phyloP scores from a whole-genome alignment of 2,329 filamentous ascomycete genomes.

The Saccharata proteae region DNA sequence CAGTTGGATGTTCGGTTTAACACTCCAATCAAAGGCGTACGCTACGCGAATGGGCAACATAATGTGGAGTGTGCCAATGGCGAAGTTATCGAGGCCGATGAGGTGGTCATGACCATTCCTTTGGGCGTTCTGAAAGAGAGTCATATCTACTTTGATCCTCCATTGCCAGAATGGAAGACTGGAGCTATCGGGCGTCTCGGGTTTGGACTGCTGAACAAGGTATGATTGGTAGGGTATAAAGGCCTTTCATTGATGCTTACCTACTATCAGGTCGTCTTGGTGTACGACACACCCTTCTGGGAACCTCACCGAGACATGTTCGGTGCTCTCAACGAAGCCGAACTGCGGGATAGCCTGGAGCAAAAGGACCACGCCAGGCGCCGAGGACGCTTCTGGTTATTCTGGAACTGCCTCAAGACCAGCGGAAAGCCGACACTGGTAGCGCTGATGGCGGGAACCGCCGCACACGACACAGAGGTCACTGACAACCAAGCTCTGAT shows the following conservation, averaged over 20 bases:
- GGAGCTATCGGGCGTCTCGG: conserved; percentile 73
- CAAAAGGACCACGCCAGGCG: conserved; percentile 68
- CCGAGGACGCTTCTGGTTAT: conserved; percentile 90
- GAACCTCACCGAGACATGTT: conserved; percentile 85
- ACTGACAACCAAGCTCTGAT: conserved; percentile 65
- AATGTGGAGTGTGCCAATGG: conserved; percentile 60
- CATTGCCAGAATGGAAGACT: conserved; percentile 76
- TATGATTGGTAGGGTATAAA: conserved; percentile 12
- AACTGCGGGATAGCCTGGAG: conserved; percentile 55
- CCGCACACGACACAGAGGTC: conserved; percentile 76
- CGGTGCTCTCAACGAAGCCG: conserved; percentile 69
- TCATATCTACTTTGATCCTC: conserved; percentile 72
- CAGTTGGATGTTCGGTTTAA: conserved; percentile 66
- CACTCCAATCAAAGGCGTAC: conserved; percentile 61
- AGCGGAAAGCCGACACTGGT: conserved; percentile 76
- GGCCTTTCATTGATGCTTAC: background rate
- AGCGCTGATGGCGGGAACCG: conserved; percentile 90
- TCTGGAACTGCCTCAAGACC: conserved; percentile 90
- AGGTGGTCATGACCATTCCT: conserved; percentile 80
- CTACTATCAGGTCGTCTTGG: conserved; percentile 53
- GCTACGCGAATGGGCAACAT: conserved; percentile 44
- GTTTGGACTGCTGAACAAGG: conserved; percentile 90
- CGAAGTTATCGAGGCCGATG: conserved; percentile 66
- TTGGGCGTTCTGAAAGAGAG: conserved; percentile 84
- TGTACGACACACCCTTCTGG: conserved; percentile 88